phyloP scores from a whole-genome alignment of 768 basidiomycete genomes.

The Auriscalpium vulgare region DNA sequence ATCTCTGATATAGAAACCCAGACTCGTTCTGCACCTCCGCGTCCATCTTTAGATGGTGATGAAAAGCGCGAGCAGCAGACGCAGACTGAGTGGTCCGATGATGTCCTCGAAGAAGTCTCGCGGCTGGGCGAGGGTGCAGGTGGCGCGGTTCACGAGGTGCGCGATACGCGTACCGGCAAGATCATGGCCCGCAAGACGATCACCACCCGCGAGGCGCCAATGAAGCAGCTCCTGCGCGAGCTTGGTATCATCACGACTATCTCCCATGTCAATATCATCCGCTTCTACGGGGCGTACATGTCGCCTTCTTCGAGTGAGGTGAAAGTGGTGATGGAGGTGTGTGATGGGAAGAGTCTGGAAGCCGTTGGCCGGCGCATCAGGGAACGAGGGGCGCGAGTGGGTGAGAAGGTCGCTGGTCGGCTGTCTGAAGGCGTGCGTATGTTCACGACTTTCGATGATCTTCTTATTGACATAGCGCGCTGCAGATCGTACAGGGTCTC shows the following conservation, averaged over 20 bases:
- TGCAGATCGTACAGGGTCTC: slow-evolving; percentile 82
- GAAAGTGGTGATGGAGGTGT: slow-evolving; percentile 89
- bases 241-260: slow-evolving; percentile 83
- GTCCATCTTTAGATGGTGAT: slow-evolving; percentile 19
- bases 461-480: slow-evolving; percentile 3
- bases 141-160: slow-evolving; percentile 92
- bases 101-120: slow-evolving; percentile 62
- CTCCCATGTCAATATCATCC: slow-evolving; percentile 79
- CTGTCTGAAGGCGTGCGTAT: slow-evolving; percentile 82
- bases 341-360: slow-evolving; percentile 87
- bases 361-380: slow-evolving; percentile 80
- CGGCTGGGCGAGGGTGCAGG: slow-evolving; percentile 93
- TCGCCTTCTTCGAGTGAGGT: slow-evolving; percentile 84
- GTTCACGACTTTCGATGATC: slow-evolving; percentile 4
- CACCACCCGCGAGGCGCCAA: slow-evolving; percentile 82
- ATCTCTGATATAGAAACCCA: slow-evolving; percentile 19
- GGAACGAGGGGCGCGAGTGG: slow-evolving; percentile 68
- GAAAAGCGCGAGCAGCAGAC: slow-evolving; percentile 27
- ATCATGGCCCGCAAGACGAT: slow-evolving; percentile 95
- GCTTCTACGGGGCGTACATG: slow-evolving; percentile 90
- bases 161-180: slow-evolving; percentile 67
- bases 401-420: slow-evolving; percentile 85
- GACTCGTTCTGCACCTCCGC: slow-evolving; percentile 30
- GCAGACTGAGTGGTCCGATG: slow-evolving; percentile 50
- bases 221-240: slow-evolving; percentile 89